Conservation (phyloP, 148 eudicot species). For the Silene latifolia region DNA sequence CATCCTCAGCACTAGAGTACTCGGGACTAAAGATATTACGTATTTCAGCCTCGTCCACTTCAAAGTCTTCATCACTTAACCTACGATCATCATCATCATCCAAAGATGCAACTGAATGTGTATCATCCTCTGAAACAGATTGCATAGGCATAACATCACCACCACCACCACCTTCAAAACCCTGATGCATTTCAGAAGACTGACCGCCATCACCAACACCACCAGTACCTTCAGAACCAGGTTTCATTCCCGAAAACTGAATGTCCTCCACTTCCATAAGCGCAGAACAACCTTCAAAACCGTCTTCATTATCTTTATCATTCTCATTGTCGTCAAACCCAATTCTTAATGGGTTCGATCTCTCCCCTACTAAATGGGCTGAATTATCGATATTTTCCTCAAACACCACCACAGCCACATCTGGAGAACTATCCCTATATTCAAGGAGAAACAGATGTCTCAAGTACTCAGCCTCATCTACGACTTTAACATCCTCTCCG, state of each 20-base stretch:
- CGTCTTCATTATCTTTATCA: background rate
- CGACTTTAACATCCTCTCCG: background rate
- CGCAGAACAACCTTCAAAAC: background rate
- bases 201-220: background rate
- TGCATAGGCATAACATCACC: background rate
- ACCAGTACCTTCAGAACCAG: background rate
- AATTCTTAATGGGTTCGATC: background rate
- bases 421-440: background rate
- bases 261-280: background rate
- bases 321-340: background rate
- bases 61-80: constrained; percentile 8
- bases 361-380: background rate
- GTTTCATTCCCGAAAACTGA: background rate
- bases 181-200: background rate
- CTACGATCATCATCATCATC: background rate
- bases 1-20: constrained; percentile 8
- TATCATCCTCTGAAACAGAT: background rate
- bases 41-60: background rate
- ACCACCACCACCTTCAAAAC: background rate
- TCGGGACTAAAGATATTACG: background rate
- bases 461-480: constrained; percentile 8
- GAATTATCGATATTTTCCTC: background rate
- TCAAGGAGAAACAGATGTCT: background rate
- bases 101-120: background rate
- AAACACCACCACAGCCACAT: background rate